A percentile compares a stretch with the other conserved stretches of the same genome.
These are phyloP conservation scores for Hirschfeldia incana DNA, from an alignment of 345 rosid genomes.

Conservation along the genomic window DNA sequence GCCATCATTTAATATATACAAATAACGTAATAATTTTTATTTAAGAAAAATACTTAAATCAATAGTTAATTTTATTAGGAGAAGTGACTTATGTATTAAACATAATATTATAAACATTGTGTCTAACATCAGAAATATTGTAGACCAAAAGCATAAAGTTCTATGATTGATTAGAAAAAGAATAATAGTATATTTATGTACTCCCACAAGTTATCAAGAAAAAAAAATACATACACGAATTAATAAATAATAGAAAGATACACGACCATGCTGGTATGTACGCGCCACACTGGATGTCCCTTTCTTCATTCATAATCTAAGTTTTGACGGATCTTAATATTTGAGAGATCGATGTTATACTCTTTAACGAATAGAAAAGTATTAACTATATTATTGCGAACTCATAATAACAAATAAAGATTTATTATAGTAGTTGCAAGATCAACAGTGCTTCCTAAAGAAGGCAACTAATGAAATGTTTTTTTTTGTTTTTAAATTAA, in stretches of 20 bases:
- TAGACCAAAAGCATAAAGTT: background rate
- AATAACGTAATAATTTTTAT: background rate
- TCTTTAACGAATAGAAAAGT: slow-evolving; percentile 1
- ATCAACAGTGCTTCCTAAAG: slow-evolving; percentile 10
- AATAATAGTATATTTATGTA: background rate
- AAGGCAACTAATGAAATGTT: background rate
- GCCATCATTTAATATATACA: background rate
- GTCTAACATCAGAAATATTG: background rate
- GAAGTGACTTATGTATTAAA: background rate
- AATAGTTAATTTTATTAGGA: background rate
- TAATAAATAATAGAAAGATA: background rate
- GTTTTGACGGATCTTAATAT: slow-evolving; percentile 9
- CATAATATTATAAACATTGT: background rate
- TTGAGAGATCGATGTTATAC: slow-evolving; percentile 1
- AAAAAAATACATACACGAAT: background rate
- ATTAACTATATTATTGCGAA: slow-evolving; percentile 8
- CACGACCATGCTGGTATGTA: background rate
- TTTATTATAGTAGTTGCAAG: slow-evolving; percentile 19
- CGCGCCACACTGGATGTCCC: background rate
- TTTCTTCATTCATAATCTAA: slow-evolving; percentile 13
- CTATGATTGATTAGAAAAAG: background rate
- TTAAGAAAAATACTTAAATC: background rate
- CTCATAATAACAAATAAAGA: background rate
- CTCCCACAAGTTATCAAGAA: background rate
- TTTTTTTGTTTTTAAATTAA: background rate